Base-by-base conservation (phyloP, 2,329 filamentous ascomycete genomes). In the Erysiphe neolycopersici region DNA sequence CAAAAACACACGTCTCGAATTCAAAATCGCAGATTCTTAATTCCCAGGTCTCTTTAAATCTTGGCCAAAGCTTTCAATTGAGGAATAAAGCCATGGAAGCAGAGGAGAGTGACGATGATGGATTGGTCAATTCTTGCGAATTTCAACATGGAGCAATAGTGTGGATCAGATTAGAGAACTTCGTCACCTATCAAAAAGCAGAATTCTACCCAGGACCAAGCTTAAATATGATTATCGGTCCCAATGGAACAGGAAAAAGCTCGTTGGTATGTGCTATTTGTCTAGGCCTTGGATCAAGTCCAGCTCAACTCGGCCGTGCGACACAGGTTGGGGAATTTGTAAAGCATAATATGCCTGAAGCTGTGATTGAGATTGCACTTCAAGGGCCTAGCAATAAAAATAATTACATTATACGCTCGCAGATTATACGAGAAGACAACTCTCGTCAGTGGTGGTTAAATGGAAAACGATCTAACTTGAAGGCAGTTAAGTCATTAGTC, bases 191-290 rank as follows among this genome's bases (percentile, higher is more conserved):
- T 61, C 84, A 81, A 42, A 74, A 77, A 43, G 87, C 84, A 44
- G 85, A 93, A 50, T 94, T 95, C 59, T 73, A 78, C 46, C 83
- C 84, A 12, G 89, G 89, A 0, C 87, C 89, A 0, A 87, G 81
- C 56, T 61, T 98, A 54, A 98, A 98, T 58, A 95, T 98, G 87
- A 77, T 98, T 43, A 93, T 98, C 52, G 89, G 89, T 0, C 89
- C 89, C n/a, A 98, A 98, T 54, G 89, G 89, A 31, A 95, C 89
- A 0, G 89, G 89, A 44, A 98, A 98, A 62, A 95, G 87, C 61
- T 94, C 89, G 0, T 67, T 98, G 22, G 87, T 98, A 38, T 98
- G 89, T 60, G 89, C 89, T 38, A 92, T 98, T 51, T 95, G 89
- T 55, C 62, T 98, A 13, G 89, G 89, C 2, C 64, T 98, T 22